Percentiles rank a stretch among this genome's conserved stretches.
These are phyloP conservation scores for Cytospora schulzeri DNA, from an alignment of 2,329 filamentous ascomycete genomes.

Conservation along the genomic window DNA sequence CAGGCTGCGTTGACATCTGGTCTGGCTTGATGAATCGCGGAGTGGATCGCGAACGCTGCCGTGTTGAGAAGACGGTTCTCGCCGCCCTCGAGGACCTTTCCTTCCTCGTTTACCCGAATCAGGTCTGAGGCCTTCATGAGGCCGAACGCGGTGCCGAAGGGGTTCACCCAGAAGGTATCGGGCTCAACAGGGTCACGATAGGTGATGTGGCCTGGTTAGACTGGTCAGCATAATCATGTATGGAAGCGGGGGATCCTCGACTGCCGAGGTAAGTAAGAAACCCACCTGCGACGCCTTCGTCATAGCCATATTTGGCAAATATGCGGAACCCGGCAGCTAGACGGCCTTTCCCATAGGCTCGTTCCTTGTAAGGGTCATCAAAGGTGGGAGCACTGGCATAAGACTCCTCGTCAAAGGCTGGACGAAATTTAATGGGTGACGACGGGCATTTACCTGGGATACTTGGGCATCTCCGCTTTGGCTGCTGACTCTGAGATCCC, in stretches of 20 bases:
- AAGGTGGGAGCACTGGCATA: conserved; percentile 27
- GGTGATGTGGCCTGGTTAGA: conserved; percentile 22
- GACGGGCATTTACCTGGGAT: conserved; percentile 1
- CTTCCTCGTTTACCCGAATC: conserved; percentile 65
- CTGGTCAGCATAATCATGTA: not conserved
- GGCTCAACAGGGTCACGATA: conserved; percentile 57
- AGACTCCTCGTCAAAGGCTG: not conserved
- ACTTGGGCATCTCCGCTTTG: conserved; percentile 8
- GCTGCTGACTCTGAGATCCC: conserved; percentile 13
- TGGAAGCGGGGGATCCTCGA: not conserved
- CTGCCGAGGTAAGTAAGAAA: conserved; percentile 46
- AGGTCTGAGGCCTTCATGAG: conserved; percentile 45
- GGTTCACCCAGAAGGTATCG: conserved; percentile 67
- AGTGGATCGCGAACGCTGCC: conserved; percentile 49
- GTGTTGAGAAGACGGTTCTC: conserved; percentile 36
- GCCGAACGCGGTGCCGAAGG: conserved; percentile 62
- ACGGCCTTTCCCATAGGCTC: conserved; percentile 56
- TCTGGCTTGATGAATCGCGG: conserved; percentile 54
- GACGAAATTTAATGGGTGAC: not conserved
- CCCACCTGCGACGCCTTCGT: conserved; percentile 67
- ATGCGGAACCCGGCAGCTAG: conserved; percentile 59
- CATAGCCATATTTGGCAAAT: conserved; percentile 59
- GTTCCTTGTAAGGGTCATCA: conserved; percentile 42
- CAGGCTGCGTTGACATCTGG: conserved; percentile 58
- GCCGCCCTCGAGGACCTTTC: conserved; percentile 65